Base-by-base conservation (phyloP, 345 rosid genomes). In the Noccaea bulbosa region DNA sequence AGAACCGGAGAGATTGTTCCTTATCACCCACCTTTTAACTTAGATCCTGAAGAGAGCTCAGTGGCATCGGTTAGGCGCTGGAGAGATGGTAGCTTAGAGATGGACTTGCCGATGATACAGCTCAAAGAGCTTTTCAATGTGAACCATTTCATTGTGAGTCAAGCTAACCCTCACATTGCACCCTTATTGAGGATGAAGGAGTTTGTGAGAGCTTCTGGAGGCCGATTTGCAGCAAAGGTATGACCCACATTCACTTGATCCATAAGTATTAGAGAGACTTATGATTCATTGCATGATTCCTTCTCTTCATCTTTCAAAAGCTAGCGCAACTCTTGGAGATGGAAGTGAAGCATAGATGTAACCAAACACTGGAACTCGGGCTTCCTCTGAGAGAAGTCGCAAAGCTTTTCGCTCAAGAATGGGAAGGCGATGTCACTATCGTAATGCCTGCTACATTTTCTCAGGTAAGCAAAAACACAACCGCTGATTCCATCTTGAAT, bases 41-140 rank as follows among this genome's bases (percentile, higher is more conserved):
- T 94, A 74, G 88, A 77, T 68, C 98, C 98, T 8, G 95, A 83
- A 73, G 83, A 82, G 72, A 84, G 81, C 38, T 82, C 87, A 7
- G 81, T 83, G 32, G 56, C 84, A 4, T 72, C 93, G 12, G 76
- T 71, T 35, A 90, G 97, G 46, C 83, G 97, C 20, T 94, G 97
- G 97, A 91, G 97, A 71, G 99, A 94, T 75, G 99, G 99, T 60
- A 91, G 97, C 81, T 82, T 94, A 83, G 97, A 94, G 91, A 85
- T 91, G 60, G 96, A 94, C 80, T 81, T 94, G 68, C 99, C 99
- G 3, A 91, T 86, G 99, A 91, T 89, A 79, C 99, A 91, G 73
- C 78, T 94, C 78, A 94, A 83, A 85, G 99, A 94, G 73, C 87
- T 94, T 37, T 94, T 94, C 73, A 94, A 94, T 68, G 99, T 94